Evolutionary conservation across 495 filamentous ascomycete genomes (phyloP).

Genomic region (Podospora comata): DNA sequence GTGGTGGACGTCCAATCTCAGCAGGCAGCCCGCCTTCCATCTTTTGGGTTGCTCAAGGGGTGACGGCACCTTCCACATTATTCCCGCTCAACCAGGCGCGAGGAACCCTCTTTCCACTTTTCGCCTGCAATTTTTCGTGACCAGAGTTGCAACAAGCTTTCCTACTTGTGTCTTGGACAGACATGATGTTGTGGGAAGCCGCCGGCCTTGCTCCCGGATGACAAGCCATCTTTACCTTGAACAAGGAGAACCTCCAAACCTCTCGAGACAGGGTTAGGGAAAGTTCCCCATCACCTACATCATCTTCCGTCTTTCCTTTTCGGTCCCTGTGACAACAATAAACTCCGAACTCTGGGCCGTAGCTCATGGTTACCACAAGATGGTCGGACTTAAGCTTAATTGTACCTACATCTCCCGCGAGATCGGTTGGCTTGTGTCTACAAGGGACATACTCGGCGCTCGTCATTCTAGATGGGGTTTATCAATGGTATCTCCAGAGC

Average conservation of each 20-base stretch:
- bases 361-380: neutral
- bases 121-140: neutral
- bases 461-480: neutral
- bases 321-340: neutral
- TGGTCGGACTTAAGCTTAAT: neutral
- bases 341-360: neutral
- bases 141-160: neutral
- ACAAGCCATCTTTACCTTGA: neutral
- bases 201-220: neutral
- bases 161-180: neutral
- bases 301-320: neutral
- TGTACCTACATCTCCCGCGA: neutral
- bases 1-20: neutral
- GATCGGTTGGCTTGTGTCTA: neutral
- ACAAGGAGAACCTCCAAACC: neutral
- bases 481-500: neutral
- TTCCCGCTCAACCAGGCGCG: neutral
- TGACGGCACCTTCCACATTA: neutral
- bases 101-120: neutral
- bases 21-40: neutral
- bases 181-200: neutral
- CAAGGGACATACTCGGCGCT: neutral
- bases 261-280: neutral
- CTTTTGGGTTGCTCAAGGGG: neutral
- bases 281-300: neutral